Evolutionary conservation across 345 rosid species (phyloP), one percentile per base, ranked within the genome.

Genomic region (Geranium rotundifolium): DNA sequence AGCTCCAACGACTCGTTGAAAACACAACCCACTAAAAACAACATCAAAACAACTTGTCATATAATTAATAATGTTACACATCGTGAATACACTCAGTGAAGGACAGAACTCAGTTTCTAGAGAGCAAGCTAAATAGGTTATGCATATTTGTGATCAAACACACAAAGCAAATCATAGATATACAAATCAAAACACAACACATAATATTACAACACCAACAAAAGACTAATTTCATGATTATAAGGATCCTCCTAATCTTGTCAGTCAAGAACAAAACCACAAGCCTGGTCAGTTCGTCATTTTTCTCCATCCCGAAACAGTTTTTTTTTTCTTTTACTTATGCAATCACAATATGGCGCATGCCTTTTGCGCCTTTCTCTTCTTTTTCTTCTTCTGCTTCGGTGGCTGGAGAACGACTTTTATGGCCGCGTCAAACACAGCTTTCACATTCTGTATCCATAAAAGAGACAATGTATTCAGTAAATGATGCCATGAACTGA

Each of bases 341-440:
- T 31, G 1, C 18, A 54, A 73, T 78, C 75, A 81, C 65, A 81
- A 69, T 61, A 81, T 78, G 23, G 82, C 76, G 73, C 85, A 81
- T 20, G 65, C 68, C 69, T 64, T 76, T 10, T 29, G 68, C 20
- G 78, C 61, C 77, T 72, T 73, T 70, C 65, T 61, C 61, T 79
- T 76, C 78, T 76, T 78, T 74, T 73, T 81, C 74, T 69, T 78
- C 76, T 73, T 78, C 70, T 75, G 80, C 67, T 81, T 81, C 0
- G 79, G 81, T 54, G 85, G 82, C 75, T 81, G 85, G 60, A 81
- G 79, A 56, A 79, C 82, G 57, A 79, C 85, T 65, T 72, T 76
- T 31, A 81, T 81, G 65, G 85, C 85, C 5, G 85, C 81, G 46
- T 81, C 85, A 37, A 81, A 81, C 54, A 81, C 83, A 13, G 73